Evolutionary conservation across 192 early-diverging fungal species (phyloP), one percentile per base, ranked within the genome.

Genomic region (Podochytrium sp.): DNA sequence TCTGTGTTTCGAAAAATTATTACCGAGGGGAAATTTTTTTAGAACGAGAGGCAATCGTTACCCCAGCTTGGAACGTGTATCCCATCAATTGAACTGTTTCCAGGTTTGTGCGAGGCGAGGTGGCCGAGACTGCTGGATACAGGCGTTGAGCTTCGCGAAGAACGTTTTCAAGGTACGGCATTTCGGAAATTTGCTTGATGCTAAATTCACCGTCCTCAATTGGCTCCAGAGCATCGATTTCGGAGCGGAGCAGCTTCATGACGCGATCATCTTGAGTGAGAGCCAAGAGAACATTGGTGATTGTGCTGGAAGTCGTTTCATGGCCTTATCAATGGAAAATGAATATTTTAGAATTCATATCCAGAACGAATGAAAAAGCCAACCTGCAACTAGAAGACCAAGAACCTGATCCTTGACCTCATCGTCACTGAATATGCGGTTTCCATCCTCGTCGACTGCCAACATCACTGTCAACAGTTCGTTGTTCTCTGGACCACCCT

Each of bases 121-220:
- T 20, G 20, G 43, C 43, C 7, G 43, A 47, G 20, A 47, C 43
- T 12, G 20, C 43, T 2, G 87, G 79, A 56, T 78, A 64, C 2
- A 84, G 37, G 27, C 86, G 74, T 49, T 85, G 66, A n/a, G 83
- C 83, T 62, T 90, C 89, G 7, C 85, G 69, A 49, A 89, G 78
- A 20, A 86, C 78, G 57, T 39, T 52, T 20, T 77, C 71, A 20
- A 73, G 37, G 53, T 77, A 77, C 10, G 14, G 14, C 30, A 77
- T 23, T 33, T 65, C 50, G n/a, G 16, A 25, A 1, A 77, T 32
- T 47, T 20, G 10, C 43, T 47, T n/a, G n/a, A n/a, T n/a, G n/a
- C n/a, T n/a, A n/a, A n/a, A n/a, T n/a, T 20, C 43, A 47, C 43
- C 43, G 32, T 39, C 51, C 2, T 75, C 76, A 2, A 25, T 12